Percentiles rank a stretch among this genome's conserved stretches.
phyloP scores from a whole-genome alignment of 371 early-diverging fungal genomes.

The Vavraia culicis region DNA sequence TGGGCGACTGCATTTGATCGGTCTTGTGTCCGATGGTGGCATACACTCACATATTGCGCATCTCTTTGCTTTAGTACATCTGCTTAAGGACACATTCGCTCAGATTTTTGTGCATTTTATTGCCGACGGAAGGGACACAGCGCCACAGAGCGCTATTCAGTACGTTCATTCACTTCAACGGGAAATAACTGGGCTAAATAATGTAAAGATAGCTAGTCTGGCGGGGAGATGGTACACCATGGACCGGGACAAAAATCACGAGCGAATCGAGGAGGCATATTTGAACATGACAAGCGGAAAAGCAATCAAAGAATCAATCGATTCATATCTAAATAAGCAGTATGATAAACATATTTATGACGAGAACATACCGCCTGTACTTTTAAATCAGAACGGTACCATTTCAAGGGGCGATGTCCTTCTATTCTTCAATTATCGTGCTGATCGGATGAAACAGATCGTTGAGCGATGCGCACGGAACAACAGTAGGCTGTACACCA shows the following conservation, averaged over 20 bases:
- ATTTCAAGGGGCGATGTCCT: slow-evolving; percentile 54
- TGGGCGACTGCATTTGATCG: slow-evolving; percentile 70
- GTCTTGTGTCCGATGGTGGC: slow-evolving; percentile 82
- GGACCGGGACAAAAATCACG: slow-evolving; percentile 98
- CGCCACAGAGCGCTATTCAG: slow-evolving; percentile 53
- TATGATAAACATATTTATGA: slow-evolving; percentile 22
- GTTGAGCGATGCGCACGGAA: slow-evolving; percentile 45
- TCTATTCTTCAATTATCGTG: slow-evolving; percentile 76
- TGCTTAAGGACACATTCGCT: slow-evolving; percentile 62
- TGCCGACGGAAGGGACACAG: slow-evolving; percentile 92
- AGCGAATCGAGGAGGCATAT: slow-evolving; percentile 67
- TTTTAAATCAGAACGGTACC: slow-evolving; percentile 46
- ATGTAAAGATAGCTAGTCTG: slow-evolving; percentile 69
- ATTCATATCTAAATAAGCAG: background rate
- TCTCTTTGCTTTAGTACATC: slow-evolving; percentile 55
- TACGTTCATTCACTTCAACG: slow-evolving; percentile 43
- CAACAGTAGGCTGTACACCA: slow-evolving; percentile 52
- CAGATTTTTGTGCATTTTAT: slow-evolving; percentile 77
- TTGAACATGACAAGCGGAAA: background rate
- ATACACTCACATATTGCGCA: slow-evolving; percentile 92
- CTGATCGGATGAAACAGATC: slow-evolving; percentile 94
- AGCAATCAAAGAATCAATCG: background rate
- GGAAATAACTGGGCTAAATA: slow-evolving; percentile 28
- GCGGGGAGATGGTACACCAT: slow-evolving; percentile 94
- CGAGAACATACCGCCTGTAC: slow-evolving; percentile 37